These are phyloP conservation scores for Chlamydomonas sphaeroides DNA, from an alignment of 139 green algal genomes.

Conservation along the genomic window DNA sequence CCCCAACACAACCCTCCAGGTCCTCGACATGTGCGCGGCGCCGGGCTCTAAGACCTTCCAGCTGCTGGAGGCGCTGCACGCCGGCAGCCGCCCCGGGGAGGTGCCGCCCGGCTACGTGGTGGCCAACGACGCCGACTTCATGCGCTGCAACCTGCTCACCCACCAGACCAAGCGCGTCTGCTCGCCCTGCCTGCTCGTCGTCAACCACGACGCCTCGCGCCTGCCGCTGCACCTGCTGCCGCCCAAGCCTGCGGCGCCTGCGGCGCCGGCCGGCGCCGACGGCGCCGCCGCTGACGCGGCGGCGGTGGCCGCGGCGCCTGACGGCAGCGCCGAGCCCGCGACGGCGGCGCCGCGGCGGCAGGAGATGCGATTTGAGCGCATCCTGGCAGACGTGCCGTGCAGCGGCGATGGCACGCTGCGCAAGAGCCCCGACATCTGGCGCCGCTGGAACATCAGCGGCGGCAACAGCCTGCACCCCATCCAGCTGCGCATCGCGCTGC, in stretches of 20 bases:
- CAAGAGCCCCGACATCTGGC: conserved; percentile 98
- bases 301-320: conserved; percentile 70
- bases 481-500: conserved; percentile 91
- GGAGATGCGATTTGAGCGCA: conserved; percentile 82
- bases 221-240: conserved; percentile 65
- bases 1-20: conserved; percentile 60
- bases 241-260: too few relatives aligned
- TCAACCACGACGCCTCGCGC: conserved; percentile 91
- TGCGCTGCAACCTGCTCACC: conserved; percentile 96
- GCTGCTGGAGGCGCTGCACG: conserved; percentile 94
- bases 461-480: conserved; percentile 93
- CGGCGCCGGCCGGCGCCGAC: too few relatives aligned
- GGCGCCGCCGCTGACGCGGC: conserved; percentile 90
- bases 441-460: conserved; percentile 76
- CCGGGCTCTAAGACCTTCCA: conserved; percentile 98
- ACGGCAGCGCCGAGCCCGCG: background rate
- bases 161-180: conserved; percentile 97
- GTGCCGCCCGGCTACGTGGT: conserved; percentile 85
- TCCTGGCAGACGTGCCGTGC: conserved; percentile 98
- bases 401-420: conserved; percentile 96
- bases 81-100: conserved; percentile 31
- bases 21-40: conserved; percentile 98
- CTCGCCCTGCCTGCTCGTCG: conserved; percentile 89
- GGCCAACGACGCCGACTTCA: conserved; percentile 95
- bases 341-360: background rate